Conservation (phyloP, 2,329 filamentous ascomycete genomes). For the Sclerotinia glacialis region DNA sequence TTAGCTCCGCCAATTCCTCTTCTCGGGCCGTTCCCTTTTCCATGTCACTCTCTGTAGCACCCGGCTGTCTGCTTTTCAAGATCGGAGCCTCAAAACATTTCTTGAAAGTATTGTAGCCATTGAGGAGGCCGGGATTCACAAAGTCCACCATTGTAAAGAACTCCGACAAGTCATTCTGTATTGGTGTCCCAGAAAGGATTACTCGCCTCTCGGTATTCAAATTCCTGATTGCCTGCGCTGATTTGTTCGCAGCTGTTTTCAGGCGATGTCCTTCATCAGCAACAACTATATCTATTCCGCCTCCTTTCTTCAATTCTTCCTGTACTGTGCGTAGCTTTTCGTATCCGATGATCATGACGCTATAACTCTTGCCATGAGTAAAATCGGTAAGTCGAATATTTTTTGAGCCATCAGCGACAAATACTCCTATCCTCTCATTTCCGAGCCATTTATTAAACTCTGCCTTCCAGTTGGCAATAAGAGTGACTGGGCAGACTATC, state of each 20-base stretch:
- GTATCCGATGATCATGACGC: slow-evolving; percentile 71
- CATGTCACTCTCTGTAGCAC: slow-evolving; percentile 63
- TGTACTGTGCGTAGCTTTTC: slow-evolving; percentile 66
- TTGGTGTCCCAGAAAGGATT: slow-evolving; percentile 68
- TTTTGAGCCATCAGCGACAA: slow-evolving; percentile 57
- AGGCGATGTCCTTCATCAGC: slow-evolving; percentile 96
- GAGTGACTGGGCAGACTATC: slow-evolving; percentile 69
- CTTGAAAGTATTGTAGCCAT: slow-evolving; percentile 88
- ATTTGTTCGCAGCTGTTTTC: slow-evolving; percentile 91
- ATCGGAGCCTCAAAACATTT: slow-evolving; percentile 91
- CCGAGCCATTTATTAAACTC: slow-evolving; percentile 74
- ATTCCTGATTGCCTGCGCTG: slow-evolving; percentile 85
- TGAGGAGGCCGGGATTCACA: slow-evolving; percentile 86
- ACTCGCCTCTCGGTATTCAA: slow-evolving; percentile 63
- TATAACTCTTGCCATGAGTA: slow-evolving; percentile 65
- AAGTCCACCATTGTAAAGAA: slow-evolving; percentile 95
- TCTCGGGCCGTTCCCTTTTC: slow-evolving; percentile 69
- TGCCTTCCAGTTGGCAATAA: slow-evolving; percentile 71
- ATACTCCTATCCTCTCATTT: slow-evolving; percentile 66
- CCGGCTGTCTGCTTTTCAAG: slow-evolving; percentile 60
- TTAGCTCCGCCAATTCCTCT: slow-evolving; percentile 84
- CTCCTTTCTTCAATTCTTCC: slow-evolving; percentile 60
- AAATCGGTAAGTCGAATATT: slow-evolving; percentile 63
- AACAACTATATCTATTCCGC: slow-evolving; percentile 78
- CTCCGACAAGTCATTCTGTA: slow-evolving; percentile 94